Base-by-base conservation (phyloP, 1,139 yeast species). In the Candida pseudoviswanathii region DNA sequence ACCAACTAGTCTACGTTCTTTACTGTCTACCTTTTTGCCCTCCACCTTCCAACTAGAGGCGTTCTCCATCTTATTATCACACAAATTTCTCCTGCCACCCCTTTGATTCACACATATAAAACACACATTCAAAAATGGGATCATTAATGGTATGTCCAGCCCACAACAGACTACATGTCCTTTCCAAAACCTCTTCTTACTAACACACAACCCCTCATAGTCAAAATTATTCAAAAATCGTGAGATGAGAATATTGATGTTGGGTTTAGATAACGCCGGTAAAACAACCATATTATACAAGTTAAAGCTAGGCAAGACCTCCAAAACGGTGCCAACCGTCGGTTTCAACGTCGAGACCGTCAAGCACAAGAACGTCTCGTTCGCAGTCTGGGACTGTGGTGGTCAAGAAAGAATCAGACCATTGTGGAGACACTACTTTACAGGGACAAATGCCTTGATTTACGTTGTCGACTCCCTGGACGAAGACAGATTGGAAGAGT, bases 301-400 rank as follows among this genome's bases (percentile, higher is more conserved):
- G 65, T 72, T 87, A 58, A 86, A 88, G 65, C 73, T 86, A 51
- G 90, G 90, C 48, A 86, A 85, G 64, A 80, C 89, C 44, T 83
- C 86, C 54, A 83, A 88, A 45, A 89, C 96, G 1, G 96, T 89
- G 5, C 97, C 97, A 26, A 92, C 97, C 0, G 97, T 91, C 27
- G 97, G 97, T 1, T 92, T 89, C 72, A 91, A 91, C 68, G 96
- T 91, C 50, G 97, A 92, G 68, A 89, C 96, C 6, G 91, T 92
- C 58, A 85, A 88, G 53, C 92, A 87, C 67, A 89, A 87, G 67
- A 89, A 89, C 66, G 85, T 91, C 53, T 84, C 89, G 52, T 90
- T 91, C 76, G 94, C 94, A 54, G 95, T 94, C 58, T 92, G 97
- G 97, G 97, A 91, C 68, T 95, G 95, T 51, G 97, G 97, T 71